Base-by-base conservation (phyloP, 2,329 filamentous ascomycete genomes). In the Simplicillium aogashimaense region DNA sequence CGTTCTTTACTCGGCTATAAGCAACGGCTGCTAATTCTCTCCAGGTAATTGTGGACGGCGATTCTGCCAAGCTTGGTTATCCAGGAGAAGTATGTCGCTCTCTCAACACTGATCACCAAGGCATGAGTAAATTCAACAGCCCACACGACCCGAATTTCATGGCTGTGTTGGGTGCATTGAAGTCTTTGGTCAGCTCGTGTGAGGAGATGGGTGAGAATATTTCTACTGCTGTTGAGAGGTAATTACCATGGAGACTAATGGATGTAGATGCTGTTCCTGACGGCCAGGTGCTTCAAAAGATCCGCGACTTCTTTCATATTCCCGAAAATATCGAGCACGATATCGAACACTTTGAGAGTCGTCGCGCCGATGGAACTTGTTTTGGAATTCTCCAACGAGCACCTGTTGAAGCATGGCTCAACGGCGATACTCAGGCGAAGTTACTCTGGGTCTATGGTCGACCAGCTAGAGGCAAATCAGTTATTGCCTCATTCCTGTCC, bases 41-140 rank as follows among this genome's bases (percentile, higher is more conserved):
- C 20, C 9, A 25, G 20, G 49, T 63, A 28, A 56, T 66, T 5
- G 55, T 69, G 3, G 53, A 62, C 8, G 59, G 57, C 11, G 59
- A 67, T 6, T 67, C 66, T 0, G 56, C 67, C 0, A 51, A 60
- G 1, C 54, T 70, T 3, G 65, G 65, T 1, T 69, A 66, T 42
- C 56, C 53, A 1, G 52, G 53, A 4, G 67, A 70, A 46, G 52
- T 53, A 2, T 59, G 59, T 2, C 57, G 50, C 31, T 44, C 55
- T 3, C 47, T 71, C 29, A 45, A 56, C 42, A 64, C 65, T 7
- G 59, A 69, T 40, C 66, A 69, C 38, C 60, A 62, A 32, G 45
- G 48, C 2, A 55, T 67, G 9, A 67, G 62, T 53, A 69, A 69
- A 39, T 70, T 56, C 38, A 42, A 48, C 8, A 53, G 50, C 11